Base-by-base conservation (phyloP, 83 land plant species). In the Thuja plicata region DNA sequence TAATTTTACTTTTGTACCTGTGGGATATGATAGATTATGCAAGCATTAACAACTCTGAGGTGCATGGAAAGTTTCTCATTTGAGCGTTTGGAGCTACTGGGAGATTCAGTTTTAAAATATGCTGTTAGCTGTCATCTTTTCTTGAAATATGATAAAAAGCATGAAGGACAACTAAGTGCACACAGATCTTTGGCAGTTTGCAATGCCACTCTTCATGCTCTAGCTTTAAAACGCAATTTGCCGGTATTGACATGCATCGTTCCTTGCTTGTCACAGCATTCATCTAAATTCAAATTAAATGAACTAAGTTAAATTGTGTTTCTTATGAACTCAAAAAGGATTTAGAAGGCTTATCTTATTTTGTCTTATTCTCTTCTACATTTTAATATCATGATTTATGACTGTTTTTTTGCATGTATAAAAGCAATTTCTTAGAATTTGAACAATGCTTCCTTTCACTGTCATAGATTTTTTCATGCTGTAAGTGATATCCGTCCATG, bases 91-190 rank as follows among this genome's bases (percentile, higher is more conserved):
- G 99, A 98, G 89, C 89, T 98, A 62, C 89, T 98, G 77, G 99
- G 99, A 21, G 99, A 98, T 90, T 98, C 99, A 8, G 95, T 96
- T 38, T 83, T 98, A 34, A 98, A 98, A 87, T 98, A 97, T 92
- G 94, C 96, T 60, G 95, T 95, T 54, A 95, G 99, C 91, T 92
- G 97, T 87, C 89, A 91, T 41, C 94, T 98, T 84, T 98, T 93
- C 91, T 91, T 98, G 37, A 92, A 91, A 77, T 93, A 91, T 94
- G 90, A 95, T 16, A 62, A 91, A 73, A 93, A 92, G 84, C 98
- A 98, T 89, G 99, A 98, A 92, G 99, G 99, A n/a, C 95, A 96
- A 73, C 87, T 98, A 78, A 89, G 98, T 88, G 83, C 93, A 43
- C 83, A 79, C 55, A 93, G 99, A 12, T 89, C 89, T 46, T 89